A percentile compares a stretch with the other conserved stretches of the same genome.
Evolutionary conservation across 306 rosid species (phyloP).

Genomic region (Quillaja saponaria): DNA sequence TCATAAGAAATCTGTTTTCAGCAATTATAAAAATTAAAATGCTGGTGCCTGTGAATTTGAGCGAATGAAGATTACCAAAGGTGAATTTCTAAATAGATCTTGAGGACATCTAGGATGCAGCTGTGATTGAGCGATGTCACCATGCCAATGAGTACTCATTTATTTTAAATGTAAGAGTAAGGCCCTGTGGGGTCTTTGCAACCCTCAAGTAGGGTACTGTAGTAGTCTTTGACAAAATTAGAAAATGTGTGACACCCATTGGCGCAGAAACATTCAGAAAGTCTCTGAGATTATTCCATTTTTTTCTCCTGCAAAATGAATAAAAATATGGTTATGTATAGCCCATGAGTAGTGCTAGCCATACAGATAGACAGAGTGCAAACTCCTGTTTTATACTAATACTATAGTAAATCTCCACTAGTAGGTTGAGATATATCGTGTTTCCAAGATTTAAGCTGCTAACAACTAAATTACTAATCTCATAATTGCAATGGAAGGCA

Average conservation of each 20-base stretch:
- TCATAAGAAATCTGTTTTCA: neutral
- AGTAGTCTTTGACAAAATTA: slow-evolving; percentile 85
- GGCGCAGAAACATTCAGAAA: slow-evolving; percentile 95
- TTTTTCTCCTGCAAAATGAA: slow-evolving; percentile 77
- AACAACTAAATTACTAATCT: neutral
- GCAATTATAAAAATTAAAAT: neutral
- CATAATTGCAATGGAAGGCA: neutral
- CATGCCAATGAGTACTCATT: slow-evolving; percentile 75
- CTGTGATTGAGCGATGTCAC: slow-evolving; percentile 74
- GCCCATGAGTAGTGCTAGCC: neutral
- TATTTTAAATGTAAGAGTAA: slow-evolving; percentile 86
- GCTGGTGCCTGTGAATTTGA: neutral
- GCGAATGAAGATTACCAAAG: slow-evolving; percentile 61
- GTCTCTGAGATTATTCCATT: slow-evolving; percentile 74
- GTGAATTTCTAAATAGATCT: slow-evolving; percentile 86
- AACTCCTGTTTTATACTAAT: slow-evolving; percentile 4
- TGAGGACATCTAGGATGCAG: slow-evolving; percentile 84
- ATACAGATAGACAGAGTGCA: neutral
- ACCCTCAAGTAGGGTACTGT: slow-evolving; percentile 76
- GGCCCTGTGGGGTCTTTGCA: slow-evolving; percentile 94
- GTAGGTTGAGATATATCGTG: neutral
- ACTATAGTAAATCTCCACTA: slow-evolving; percentile 11
- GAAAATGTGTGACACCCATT: slow-evolving; percentile 93
- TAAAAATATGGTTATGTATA: slow-evolving; percentile 5
- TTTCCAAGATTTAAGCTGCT: slow-evolving; percentile 9